phyloP scores from a whole-genome alignment of 164 flowering plant species.

The Sextonia rubra region DNA sequence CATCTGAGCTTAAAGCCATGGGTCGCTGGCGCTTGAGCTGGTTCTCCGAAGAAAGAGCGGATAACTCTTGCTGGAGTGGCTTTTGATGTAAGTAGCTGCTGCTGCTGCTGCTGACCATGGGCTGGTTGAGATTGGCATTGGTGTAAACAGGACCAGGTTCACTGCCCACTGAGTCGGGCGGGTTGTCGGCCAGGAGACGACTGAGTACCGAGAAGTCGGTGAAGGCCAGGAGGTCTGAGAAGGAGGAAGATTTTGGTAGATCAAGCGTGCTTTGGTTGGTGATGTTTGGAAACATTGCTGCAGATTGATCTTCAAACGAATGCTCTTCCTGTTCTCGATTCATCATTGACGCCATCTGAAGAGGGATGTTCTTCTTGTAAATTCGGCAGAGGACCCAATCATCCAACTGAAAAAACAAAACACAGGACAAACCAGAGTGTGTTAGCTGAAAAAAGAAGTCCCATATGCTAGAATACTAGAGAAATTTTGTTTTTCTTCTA shows the following conservation, averaged over 20 bases:
- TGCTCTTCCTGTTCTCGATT: conserved; percentile 6
- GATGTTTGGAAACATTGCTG: neutral
- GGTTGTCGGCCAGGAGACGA: conserved; percentile 11
- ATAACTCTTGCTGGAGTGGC: neutral
- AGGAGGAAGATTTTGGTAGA: conserved; percentile 12
- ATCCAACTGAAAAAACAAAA: conserved; percentile 9
- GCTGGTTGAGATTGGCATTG: neutral
- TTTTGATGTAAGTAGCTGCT: neutral
- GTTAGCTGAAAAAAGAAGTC: no score
- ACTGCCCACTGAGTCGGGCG: neutral
- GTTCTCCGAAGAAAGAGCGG: neutral
- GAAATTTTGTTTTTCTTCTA: neutral
- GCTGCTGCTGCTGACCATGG: neutral
- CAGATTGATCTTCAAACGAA: neutral
- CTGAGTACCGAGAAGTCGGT: conserved; percentile 11
- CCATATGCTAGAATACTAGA: neutral
- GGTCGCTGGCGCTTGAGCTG: conserved; percentile 10
- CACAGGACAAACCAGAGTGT: neutral
- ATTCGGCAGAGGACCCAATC: conserved; percentile 59
- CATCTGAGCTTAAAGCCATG: neutral
- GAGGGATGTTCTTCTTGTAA: conserved; percentile 32
- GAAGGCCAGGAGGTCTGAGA: conserved; percentile 10
- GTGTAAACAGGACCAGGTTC: neutral
- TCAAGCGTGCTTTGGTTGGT: neutral
- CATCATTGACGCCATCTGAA: neutral